A percentile compares a stretch with the other conserved stretches of the same genome.
phyloP scores from a whole-genome alignment of 2,329 filamentous ascomycete genomes.

The Alternaria longipes region DNA sequence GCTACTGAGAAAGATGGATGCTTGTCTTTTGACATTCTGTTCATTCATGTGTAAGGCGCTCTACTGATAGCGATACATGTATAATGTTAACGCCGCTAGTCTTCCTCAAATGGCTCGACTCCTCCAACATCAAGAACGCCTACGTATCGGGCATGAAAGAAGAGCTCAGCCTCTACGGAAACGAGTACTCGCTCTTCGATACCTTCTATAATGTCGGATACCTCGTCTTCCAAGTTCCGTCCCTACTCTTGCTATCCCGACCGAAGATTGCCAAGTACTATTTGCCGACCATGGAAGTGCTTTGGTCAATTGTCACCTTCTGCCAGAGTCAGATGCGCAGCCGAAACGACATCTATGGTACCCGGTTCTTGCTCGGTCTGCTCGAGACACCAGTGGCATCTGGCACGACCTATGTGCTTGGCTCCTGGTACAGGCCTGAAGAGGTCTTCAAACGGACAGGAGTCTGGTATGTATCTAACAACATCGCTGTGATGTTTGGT shows the following conservation, averaged over 20 bases:
- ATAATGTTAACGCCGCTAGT: constrained; percentile 30
- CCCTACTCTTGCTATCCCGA: constrained; percentile 50
- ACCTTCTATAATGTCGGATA: constrained; percentile 59
- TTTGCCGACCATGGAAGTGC: constrained; percentile 52
- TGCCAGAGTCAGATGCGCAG: constrained; percentile 51
- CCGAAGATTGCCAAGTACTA: constrained; percentile 50
- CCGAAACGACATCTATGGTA: constrained; percentile 52
- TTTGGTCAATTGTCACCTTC: constrained; percentile 55
- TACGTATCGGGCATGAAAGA: constrained; percentile 51
- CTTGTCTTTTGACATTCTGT: constrained; percentile 49
- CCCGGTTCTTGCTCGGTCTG: constrained; percentile 51
- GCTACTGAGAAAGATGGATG: constrained; percentile 48
- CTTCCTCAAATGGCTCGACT: constrained; percentile 52
- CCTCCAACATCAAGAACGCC: constrained; percentile 57
- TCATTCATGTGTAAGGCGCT: constrained; percentile 49
- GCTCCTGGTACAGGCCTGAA: constrained; percentile 55
- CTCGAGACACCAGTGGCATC: constrained; percentile 49
- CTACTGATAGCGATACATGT: not conserved
- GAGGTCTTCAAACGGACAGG: constrained; percentile 64
- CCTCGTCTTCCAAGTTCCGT: constrained; percentile 52
- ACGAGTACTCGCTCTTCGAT: constrained; percentile 63
- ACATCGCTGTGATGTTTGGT: constrained; percentile 65
- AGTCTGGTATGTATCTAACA: constrained; percentile 63
- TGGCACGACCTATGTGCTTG: constrained; percentile 51
- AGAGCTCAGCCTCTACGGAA: constrained; percentile 56